Evolutionary conservation across 805 yeast genomes (phyloP).

Genomic region (Kodamaea jinghongensis): DNA sequence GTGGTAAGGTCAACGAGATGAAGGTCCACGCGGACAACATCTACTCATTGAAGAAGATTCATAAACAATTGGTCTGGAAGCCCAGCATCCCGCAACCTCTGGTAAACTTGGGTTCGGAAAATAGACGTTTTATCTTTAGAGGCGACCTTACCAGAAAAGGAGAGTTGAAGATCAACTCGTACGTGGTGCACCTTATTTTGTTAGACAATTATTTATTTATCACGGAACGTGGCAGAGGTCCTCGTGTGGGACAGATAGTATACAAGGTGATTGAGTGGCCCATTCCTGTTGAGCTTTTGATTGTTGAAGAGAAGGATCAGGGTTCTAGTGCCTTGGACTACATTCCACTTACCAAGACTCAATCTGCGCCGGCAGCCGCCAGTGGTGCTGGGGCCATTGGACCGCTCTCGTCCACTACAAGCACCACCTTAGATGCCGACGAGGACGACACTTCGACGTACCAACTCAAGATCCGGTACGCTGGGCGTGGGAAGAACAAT

Average conservation of each 20-base stretch:
- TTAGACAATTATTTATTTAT: slow-evolving; percentile 70
- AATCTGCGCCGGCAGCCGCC: not conserved
- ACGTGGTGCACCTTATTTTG: slow-evolving; percentile 50
- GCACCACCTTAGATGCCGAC: slow-evolving; percentile 1
- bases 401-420: not conserved
- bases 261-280: slow-evolving; percentile 50
- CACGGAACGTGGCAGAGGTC: slow-evolving; percentile 53
- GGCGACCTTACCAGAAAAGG: slow-evolving; percentile 62
- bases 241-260: slow-evolving; percentile 16
- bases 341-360: not conserved
- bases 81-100: slow-evolving; percentile 35
- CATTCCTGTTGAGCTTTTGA: slow-evolving; percentile 57
- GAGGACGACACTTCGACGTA: slow-evolving; percentile 31
- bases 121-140: slow-evolving; percentile 54
- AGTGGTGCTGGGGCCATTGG: not conserved
- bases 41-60: slow-evolving; percentile 52
- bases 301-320: slow-evolving; percentile 44
- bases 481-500: slow-evolving; percentile 52
- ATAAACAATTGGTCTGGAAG: slow-evolving; percentile 55
- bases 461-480: slow-evolving; percentile 55
- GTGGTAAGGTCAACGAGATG: slow-evolving; percentile 57
- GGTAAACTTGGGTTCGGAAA: slow-evolving; percentile 36
- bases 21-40: slow-evolving; percentile 60
- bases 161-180: slow-evolving; percentile 60
- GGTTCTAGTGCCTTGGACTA: slow-evolving; percentile 3